Evolutionary conservation across 2,329 filamentous ascomycete species (phyloP).

Genomic region (Monilinia laxa): DNA sequence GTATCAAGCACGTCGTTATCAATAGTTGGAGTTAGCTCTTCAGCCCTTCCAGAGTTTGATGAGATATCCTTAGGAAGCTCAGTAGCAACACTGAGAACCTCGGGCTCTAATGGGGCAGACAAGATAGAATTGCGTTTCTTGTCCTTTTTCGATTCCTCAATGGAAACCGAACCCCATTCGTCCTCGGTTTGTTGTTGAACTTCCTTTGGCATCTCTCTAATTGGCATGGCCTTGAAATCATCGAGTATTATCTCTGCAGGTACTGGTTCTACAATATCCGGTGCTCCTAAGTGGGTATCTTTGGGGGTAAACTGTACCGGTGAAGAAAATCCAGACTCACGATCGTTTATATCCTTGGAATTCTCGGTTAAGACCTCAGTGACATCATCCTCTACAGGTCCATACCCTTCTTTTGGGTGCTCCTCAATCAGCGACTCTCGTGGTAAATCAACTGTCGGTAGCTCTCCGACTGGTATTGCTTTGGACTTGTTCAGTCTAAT

Average conservation of each 20-base stretch:
- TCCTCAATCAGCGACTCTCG: slow-evolving; percentile 16
- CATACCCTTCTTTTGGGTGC: slow-evolving; percentile 11
- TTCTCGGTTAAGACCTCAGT: slow-evolving; percentile 26
- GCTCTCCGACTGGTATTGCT: slow-evolving; percentile 10
- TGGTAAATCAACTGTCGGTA: not conserved
- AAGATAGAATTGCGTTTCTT: slow-evolving; percentile 29
- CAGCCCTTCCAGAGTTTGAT: slow-evolving; percentile 17
- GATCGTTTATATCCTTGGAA: slow-evolving; percentile 32
- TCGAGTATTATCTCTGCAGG: slow-evolving; percentile 19
- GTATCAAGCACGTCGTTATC: slow-evolving; percentile 22
- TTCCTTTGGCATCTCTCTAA: slow-evolving; percentile 21
- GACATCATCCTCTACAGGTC: slow-evolving; percentile 28
- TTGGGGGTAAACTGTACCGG: slow-evolving; percentile 24
- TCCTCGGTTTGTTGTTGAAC: slow-evolving; percentile 22
- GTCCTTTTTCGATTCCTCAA: slow-evolving; percentile 29
- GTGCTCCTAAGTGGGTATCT: slow-evolving; percentile 19
- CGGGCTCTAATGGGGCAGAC: slow-evolving; percentile 25
- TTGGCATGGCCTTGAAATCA: slow-evolving; percentile 17
- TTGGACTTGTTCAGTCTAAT: not conserved
- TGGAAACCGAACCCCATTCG: slow-evolving; percentile 26
- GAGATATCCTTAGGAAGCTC: slow-evolving; percentile 19
- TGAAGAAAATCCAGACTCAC: slow-evolving; percentile 28
- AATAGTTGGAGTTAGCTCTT: slow-evolving; percentile 17
- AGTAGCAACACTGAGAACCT: slow-evolving; percentile 23
- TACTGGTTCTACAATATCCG: slow-evolving; percentile 19